Evolutionary conservation across 768 basidiomycete species (phyloP).

Genomic region (Lyophyllum atratum): DNA sequence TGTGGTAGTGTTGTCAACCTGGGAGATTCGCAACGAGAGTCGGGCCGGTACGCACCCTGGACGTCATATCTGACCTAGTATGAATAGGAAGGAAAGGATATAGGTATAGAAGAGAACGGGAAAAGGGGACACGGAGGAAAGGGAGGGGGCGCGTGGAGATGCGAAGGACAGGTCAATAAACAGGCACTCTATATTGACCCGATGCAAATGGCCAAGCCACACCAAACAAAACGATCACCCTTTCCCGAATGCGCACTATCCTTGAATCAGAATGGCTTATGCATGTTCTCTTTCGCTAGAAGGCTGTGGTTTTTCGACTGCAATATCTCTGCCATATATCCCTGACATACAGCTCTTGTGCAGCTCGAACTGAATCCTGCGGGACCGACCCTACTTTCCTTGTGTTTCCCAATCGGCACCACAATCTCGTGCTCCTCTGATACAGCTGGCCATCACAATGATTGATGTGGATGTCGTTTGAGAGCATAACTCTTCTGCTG

Average conservation of each 20-base stretch:
- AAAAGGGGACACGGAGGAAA: constrained; percentile 4
- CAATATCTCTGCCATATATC: background rate
- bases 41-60: constrained; percentile 31
- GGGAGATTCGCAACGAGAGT: background rate
- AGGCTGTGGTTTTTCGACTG: constrained; percentile 3
- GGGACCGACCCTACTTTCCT: background rate
- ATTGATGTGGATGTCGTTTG: background rate
- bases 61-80: constrained; percentile 32
- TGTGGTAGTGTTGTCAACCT: constrained; percentile 14
- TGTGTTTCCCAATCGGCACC: background rate
- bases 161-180: constrained; percentile 4
- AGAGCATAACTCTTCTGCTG: background rate
- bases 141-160: constrained; percentile 13
- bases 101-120: constrained; percentile 1
- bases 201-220: constrained; percentile 13
- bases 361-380: background rate
- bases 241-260: background rate
- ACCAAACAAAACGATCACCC: constrained; percentile 34
- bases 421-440: background rate
- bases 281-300: background rate
- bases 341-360: background rate
- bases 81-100: background rate
- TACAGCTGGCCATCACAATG: background rate
- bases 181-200: constrained; percentile 11
- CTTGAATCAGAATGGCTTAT: constrained; percentile 2